These are phyloP conservation scores for Discostella pseudostelligera DNA, from an alignment of 108 stramenopile species.

Conservation along the genomic window DNA sequence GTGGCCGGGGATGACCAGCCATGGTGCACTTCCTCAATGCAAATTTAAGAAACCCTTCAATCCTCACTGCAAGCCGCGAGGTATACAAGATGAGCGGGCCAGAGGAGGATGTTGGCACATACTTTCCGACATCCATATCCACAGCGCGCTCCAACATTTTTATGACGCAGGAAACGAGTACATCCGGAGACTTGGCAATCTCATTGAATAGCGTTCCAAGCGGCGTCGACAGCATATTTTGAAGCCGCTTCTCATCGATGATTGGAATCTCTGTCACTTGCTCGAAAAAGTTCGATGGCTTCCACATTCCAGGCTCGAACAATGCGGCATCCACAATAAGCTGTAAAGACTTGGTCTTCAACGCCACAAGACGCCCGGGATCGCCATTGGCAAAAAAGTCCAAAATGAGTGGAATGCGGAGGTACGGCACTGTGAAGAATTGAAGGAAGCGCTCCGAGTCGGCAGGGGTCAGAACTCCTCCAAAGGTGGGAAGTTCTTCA, in stretches of 20 bases:
- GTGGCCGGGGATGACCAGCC: slow-evolving; percentile 73
- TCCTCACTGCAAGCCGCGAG: slow-evolving; percentile 90
- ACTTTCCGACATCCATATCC: slow-evolving; percentile 93
- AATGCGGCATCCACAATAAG: slow-evolving; percentile 93
- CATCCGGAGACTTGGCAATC: slow-evolving; percentile 90
- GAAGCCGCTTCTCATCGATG: slow-evolving; percentile 70
- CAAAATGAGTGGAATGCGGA: slow-evolving; percentile 93
- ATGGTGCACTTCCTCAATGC: slow-evolving; percentile 76
- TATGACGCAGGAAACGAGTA: slow-evolving; percentile 77
- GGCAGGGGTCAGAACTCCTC: slow-evolving; percentile 79
- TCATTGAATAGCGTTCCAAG: slow-evolving; percentile 94
- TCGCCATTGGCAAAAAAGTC: slow-evolving; percentile 96
- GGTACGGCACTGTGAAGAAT: slow-evolving; percentile 94
- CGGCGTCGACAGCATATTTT: slow-evolving; percentile 82
- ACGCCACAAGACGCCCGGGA: slow-evolving; percentile 81
- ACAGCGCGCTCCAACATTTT: slow-evolving; percentile 92
- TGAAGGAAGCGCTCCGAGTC: slow-evolving; percentile 93
- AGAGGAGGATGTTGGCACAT: slow-evolving; percentile 75
- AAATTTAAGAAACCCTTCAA: slow-evolving; percentile 92
- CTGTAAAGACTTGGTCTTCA: slow-evolving; percentile 88
- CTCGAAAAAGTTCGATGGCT: slow-evolving; percentile 74
- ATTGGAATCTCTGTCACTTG: slow-evolving; percentile 79
- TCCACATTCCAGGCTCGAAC: slow-evolving; percentile 95
- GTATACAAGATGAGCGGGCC: slow-evolving; percentile 95
- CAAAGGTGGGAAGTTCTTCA: slow-evolving; percentile 92